phyloP scores from a whole-genome alignment of 2,329 filamentous ascomycete genomes.

The Elsinoe necatrix region DNA sequence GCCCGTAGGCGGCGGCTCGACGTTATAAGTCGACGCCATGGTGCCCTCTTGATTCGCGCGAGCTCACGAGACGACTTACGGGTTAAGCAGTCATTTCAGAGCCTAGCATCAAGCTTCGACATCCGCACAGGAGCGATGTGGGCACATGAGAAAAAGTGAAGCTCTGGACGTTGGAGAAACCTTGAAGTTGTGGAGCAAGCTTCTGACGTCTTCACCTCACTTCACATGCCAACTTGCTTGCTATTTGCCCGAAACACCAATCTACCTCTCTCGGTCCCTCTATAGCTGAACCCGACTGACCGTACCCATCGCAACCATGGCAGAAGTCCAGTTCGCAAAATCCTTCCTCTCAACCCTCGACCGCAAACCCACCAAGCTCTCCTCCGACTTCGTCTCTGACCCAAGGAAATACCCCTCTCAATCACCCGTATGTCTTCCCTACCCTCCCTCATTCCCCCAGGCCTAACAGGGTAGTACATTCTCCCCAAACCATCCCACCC shows the following conservation, averaged over 20 bases:
- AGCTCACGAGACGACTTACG: neutral
- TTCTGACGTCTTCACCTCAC: constrained; percentile 10
- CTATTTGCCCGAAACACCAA: neutral
- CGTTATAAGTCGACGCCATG: constrained; percentile 89
- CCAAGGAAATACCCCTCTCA: constrained; percentile 67
- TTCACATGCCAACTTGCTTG: neutral
- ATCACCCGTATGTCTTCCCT: constrained; percentile 52
- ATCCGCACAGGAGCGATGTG: neutral
- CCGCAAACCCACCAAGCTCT: constrained; percentile 68
- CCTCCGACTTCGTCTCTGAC: constrained; percentile 85
- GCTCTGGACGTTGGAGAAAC: constrained; percentile 12
- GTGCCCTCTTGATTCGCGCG: too few species aligned
- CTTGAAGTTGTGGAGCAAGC: constrained; percentile 3
- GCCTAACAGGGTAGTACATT: constrained; percentile 50
- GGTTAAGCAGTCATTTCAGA: constrained; percentile 3
- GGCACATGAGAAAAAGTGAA: constrained; percentile 11
- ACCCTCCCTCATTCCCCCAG: constrained; percentile 14
- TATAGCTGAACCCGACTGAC: neutral
- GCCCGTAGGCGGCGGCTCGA: constrained; percentile 87
- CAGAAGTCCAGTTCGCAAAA: constrained; percentile 73
- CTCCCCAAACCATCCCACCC: constrained; percentile 55
- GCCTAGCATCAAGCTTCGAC: constrained; percentile 13
- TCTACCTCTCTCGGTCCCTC: neutral
- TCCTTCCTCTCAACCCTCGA: constrained; percentile 74
- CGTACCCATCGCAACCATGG: constrained; percentile 19